phyloP scores from a whole-genome alignment of 2,329 filamentous ascomycete species.

The Alternaria alternata region DNA sequence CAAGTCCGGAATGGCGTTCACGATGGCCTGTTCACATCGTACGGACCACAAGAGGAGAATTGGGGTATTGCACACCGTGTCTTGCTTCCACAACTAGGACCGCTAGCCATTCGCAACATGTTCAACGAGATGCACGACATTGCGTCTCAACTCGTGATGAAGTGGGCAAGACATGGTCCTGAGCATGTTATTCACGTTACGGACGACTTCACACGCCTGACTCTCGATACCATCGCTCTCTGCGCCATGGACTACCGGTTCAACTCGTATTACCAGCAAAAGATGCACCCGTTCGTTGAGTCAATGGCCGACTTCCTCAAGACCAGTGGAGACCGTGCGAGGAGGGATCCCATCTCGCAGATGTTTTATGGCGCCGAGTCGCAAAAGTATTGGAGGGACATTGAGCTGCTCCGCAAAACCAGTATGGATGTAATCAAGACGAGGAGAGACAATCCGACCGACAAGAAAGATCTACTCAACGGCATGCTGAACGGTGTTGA shows the following conservation, averaged over 20 bases:
- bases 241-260: slow-evolving; percentile 54
- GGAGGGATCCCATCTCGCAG: slow-evolving; percentile 41
- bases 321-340: slow-evolving; percentile 45
- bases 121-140: slow-evolving; percentile 68
- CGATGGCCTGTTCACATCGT: slow-evolving; percentile 54
- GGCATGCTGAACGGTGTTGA: slow-evolving; percentile 68
- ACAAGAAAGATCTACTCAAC: slow-evolving; percentile 68
- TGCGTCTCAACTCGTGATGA: slow-evolving; percentile 70
- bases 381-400: slow-evolving; percentile 63
- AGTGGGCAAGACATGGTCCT: slow-evolving; percentile 67
- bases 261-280: slow-evolving; percentile 51
- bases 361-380: slow-evolving; percentile 47
- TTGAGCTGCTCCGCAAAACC: slow-evolving; percentile 63
- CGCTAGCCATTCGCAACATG: slow-evolving; percentile 72
- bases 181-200: slow-evolving; percentile 45
- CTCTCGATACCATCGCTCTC: slow-evolving; percentile 50
- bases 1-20: slow-evolving; percentile 49
- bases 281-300: slow-evolving; percentile 50
- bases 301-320: slow-evolving; percentile 51
- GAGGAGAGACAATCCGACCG: slow-evolving; percentile 62
- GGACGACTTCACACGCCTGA: slow-evolving; percentile 51
- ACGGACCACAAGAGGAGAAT: slow-evolving; percentile 49
- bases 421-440: slow-evolving; percentile 65
- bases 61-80: slow-evolving; percentile 69
- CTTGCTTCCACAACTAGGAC: slow-evolving; percentile 74